These are phyloP conservation scores for Sungouiozyma intestinalis DNA, from an alignment of 805 yeast genomes.

Conservation along the genomic window DNA sequence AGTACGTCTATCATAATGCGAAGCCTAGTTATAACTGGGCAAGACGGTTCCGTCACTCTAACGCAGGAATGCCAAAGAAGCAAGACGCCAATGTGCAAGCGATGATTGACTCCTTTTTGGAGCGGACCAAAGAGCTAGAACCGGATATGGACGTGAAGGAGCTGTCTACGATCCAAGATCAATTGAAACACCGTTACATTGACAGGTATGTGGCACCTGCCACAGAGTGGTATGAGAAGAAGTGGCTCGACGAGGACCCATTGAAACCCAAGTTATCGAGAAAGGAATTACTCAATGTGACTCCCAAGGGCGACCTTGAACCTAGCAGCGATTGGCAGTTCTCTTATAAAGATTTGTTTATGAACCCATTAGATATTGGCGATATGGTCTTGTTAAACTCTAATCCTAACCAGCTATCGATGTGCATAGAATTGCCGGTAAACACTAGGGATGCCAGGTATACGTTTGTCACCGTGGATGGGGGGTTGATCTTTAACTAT, in stretches of 20 bases:
- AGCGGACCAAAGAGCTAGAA: conserved; percentile 21
- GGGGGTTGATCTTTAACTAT: conserved; percentile 42
- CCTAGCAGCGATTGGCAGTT: no score
- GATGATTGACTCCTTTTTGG: conserved; percentile 13
- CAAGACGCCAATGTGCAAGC: conserved; percentile 7
- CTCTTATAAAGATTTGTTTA: neutral
- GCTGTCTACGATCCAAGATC: conserved; percentile 12
- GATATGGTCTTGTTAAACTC: conserved; percentile 49
- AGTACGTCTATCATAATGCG: neutral
- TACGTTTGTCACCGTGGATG: conserved; percentile 46
- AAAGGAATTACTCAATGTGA: neutral
- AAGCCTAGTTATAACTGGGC: neutral
- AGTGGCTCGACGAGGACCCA: neutral
- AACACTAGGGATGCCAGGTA: conserved; percentile 42
- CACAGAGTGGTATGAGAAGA: conserved; percentile 12
- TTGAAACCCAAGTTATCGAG: neutral
- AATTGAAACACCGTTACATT: conserved; percentile 12
- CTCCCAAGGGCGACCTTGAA: no score
- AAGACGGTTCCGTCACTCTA: conserved; percentile 1
- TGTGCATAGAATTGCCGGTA: conserved; percentile 45
- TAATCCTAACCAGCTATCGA: conserved; percentile 38
- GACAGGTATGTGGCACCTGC: conserved; percentile 20
- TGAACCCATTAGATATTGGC: conserved; percentile 36
- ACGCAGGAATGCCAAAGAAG: neutral
- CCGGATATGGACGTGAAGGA: conserved; percentile 21